A percentile compares a stretch with the other conserved stretches of the same genome.
phyloP scores from a whole-genome alignment of 2,329 filamentous ascomycete genomes.

The Hymenoscyphus infarciens region DNA sequence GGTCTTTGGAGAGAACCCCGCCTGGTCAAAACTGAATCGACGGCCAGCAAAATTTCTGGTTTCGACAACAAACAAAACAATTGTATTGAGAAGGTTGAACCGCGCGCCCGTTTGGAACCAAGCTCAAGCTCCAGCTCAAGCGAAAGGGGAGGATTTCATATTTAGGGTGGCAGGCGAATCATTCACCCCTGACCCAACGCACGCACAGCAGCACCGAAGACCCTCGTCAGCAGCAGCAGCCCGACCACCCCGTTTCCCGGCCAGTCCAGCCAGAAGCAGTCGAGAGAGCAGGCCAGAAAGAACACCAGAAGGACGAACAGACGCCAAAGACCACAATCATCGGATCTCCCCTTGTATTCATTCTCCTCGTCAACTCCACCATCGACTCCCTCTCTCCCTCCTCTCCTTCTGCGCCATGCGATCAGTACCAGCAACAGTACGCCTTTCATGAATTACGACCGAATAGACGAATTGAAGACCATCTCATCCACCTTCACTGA shows the following conservation, averaged over 20 bases:
- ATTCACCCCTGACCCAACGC: constrained; percentile 2
- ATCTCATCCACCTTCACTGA: neutral
- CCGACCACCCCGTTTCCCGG: neutral
- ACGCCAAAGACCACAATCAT: neutral
- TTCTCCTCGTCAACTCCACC: neutral
- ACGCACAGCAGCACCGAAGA: neutral
- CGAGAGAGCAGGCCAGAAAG: neutral
- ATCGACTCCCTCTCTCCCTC: neutral
- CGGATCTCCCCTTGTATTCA: neutral
- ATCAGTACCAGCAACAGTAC: neutral
- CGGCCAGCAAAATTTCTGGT: no score
- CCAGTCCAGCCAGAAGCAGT: neutral
- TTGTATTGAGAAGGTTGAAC: neutral
- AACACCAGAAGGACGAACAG: neutral
- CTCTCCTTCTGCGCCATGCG: constrained; percentile 3
- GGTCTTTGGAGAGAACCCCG: neutral
- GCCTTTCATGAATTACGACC: neutral
- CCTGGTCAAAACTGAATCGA: neutral
- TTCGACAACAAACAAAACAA: no score
- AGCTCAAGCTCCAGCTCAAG: no score
- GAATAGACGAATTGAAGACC: constrained; percentile 2
- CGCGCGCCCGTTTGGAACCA: neutral
- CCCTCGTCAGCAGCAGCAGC: neutral
- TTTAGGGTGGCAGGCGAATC: constrained; percentile 1
- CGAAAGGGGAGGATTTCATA: neutral